Evolutionary conservation across 805 yeast species (phyloP), one percentile per base, ranked within the genome.

Genomic region (Zygotorulaspora florentina): DNA sequence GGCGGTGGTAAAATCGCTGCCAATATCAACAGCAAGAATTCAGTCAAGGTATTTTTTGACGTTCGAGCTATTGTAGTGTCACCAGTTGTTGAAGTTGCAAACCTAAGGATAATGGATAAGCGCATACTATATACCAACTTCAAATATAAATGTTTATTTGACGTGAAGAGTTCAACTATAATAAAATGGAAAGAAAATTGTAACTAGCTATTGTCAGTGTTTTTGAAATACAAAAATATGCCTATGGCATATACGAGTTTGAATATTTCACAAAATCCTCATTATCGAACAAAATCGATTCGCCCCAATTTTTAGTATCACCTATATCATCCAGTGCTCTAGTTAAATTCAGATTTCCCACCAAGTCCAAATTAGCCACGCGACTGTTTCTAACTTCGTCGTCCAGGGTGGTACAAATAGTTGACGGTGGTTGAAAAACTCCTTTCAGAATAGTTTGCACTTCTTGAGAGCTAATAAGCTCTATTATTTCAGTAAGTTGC

Each of bases 51-150:
- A 44, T 53, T 66, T 12, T 62, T 73, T 3, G 91, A 93, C 2
- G 95, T 87, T 55, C 69, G 85, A 42, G 62, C 87, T 30, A 64
- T 81, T 7, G 79, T 87, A 30, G 63, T 69, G 53, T 85, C 95
- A 0, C 95, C 95, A 2, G 95, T 95, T 37, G 95, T 91, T 26
- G 95, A 91, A 38, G 95, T 5, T 9, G 33, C 9, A 13, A 5
- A 29, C 5, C n/a, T 29, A 9, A 36, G 13, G 33, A 27, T 27
- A n/a, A 6, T 30, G 17, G 20, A 20, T 26, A n/a, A 12, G 18
- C 34, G 20, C 15, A 11, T n/a, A 17, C 39, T 17, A 23, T 10
- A 2, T 23, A 18, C 39, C 3, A 18, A 20, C 17, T 35, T 7
- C 18, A 7, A 2, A 11, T 27, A 25, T 23, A 18, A 8, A 25